phyloP scores from a whole-genome alignment of 2,329 filamentous ascomycete species.

The Colletotrichum sp. region DNA sequence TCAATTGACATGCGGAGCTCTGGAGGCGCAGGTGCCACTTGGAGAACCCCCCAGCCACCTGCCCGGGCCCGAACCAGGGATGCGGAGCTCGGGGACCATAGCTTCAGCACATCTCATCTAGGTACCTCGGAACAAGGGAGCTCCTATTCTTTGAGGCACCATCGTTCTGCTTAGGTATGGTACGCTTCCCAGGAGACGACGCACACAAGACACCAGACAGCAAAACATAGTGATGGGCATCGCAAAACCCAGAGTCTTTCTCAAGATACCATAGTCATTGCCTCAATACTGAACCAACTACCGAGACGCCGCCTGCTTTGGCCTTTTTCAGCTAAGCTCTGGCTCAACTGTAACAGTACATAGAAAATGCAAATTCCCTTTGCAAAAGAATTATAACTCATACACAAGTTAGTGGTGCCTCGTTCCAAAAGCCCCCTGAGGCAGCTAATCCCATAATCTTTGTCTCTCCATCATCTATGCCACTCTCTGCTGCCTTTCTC shows the following conservation, averaged over 20 bases:
- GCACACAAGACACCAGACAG: not conserved
- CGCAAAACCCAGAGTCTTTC: not conserved
- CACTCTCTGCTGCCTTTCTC: not conserved
- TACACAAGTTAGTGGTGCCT: constrained; percentile 13
- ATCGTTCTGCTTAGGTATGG: not conserved
- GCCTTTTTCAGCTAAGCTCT: constrained; percentile 6
- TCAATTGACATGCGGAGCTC: not conserved
- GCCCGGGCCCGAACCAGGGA: not conserved
- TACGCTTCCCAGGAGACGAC: not conserved
- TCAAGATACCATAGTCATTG: constrained; percentile 12
- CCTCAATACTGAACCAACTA: constrained; percentile 10
- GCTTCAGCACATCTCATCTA: not conserved
- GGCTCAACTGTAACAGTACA: constrained; percentile 21
- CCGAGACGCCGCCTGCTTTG: constrained; percentile 3
- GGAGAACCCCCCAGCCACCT: constrained; percentile 6
- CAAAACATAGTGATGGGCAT: not conserved
- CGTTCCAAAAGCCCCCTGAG: constrained; percentile 1
- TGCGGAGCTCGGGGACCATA: not conserved
- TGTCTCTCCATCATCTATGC: constrained; percentile 13
- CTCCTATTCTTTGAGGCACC: not conserved
- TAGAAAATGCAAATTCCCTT: constrained; percentile 23
- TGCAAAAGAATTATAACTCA: constrained; percentile 22
- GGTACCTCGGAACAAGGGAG: not conserved
- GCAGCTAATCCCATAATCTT: not conserved
- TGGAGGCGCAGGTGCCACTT: not conserved